These are phyloP conservation scores for Rutstroemia sp. DNA, from an alignment of 2,329 filamentous ascomycete genomes.

Conservation along the genomic window DNA sequence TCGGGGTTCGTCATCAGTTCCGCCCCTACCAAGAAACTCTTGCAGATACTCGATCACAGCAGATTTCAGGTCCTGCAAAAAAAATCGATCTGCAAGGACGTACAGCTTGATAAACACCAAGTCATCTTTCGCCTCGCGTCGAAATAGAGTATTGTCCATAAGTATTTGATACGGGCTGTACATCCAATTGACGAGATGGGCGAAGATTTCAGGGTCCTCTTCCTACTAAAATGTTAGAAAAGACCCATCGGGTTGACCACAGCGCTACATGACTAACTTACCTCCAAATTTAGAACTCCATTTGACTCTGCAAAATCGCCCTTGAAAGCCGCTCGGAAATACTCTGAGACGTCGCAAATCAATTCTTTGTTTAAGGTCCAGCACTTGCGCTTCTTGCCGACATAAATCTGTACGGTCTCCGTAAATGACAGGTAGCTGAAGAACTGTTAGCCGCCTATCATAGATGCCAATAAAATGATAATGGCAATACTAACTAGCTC, in stretches of 20 bases:
- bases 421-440: background rate
- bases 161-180: too few relatives aligned
- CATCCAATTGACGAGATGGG: too few relatives aligned
- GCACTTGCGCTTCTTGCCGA: background rate
- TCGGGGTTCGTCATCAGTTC: too few relatives aligned
- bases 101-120: too few relatives aligned
- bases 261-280: background rate
- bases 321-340: slow-evolving; percentile 8
- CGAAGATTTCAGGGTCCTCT: background rate
- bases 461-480: too few relatives aligned
- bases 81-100: too few relatives aligned
- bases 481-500: too few relatives aligned
- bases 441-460: background rate
- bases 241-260: background rate
- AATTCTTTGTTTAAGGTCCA: slow-evolving; percentile 5
- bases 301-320: background rate
- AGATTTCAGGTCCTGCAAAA: too few relatives aligned
- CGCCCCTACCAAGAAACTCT: too few relatives aligned
- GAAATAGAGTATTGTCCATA: too few relatives aligned
- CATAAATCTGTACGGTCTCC: background rate
- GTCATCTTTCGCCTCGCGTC: too few relatives aligned
- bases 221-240: background rate
- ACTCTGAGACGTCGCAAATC: background rate
- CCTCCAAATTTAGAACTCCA: background rate
- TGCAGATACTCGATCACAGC: too few relatives aligned